These are phyloP conservation scores for Cercospora sp. DNA, from an alignment of 2,329 filamentous ascomycete species.

Conservation along the genomic window DNA sequence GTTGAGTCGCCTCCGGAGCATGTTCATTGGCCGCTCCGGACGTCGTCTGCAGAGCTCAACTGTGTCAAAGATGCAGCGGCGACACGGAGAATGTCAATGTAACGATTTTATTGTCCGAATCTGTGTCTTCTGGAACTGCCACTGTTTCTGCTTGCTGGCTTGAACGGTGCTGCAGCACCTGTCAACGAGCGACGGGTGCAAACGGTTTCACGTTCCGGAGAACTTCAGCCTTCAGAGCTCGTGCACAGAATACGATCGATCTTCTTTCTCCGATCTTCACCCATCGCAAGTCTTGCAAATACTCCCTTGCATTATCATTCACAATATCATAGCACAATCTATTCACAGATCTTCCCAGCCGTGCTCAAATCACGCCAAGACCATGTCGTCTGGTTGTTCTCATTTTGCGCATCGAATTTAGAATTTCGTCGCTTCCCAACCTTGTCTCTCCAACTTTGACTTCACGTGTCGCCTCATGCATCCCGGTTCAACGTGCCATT, in stretches of 20 bases:
- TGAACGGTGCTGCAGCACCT: background rate
- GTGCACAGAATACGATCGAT: background rate
- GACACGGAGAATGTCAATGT: background rate
- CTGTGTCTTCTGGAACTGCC: background rate
- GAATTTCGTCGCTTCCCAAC: background rate
- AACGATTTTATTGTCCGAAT: background rate
- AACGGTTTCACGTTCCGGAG: constrained; percentile 1
- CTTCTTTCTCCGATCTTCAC: background rate
- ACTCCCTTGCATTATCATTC: background rate
- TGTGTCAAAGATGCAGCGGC: background rate
- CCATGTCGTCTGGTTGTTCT: background rate
- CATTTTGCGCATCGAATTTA: background rate
- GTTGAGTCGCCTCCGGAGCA: background rate
- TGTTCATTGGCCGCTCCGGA: background rate
- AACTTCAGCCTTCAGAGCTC: background rate
- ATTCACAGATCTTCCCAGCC: background rate
- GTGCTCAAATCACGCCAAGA: background rate
- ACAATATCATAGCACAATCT: background rate
- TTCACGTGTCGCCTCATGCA: background rate
- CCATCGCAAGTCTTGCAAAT: background rate
- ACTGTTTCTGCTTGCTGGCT: background rate
- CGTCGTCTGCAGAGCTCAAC: background rate
- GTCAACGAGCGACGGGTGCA: background rate
- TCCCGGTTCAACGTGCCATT: background rate
- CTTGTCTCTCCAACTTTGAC: background rate